phyloP scores from a whole-genome alignment of 1,139 yeast genomes.

The Suhomyces chickasaworum region DNA sequence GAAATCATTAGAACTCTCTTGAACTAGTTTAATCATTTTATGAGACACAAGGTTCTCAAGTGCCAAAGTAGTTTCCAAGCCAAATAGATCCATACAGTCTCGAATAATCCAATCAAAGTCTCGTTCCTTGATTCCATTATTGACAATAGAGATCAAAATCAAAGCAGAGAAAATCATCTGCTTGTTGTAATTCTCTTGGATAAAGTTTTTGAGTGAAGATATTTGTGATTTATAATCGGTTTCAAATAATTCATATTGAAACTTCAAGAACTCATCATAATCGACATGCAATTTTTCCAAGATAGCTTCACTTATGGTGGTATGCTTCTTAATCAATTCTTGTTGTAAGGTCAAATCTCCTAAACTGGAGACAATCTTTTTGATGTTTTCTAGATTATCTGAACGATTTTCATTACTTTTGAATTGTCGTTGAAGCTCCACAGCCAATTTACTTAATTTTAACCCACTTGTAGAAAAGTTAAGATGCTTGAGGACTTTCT shows the following conservation, averaged over 20 bases:
- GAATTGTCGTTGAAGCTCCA: slow-evolving; percentile 67
- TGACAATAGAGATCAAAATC: slow-evolving; percentile 56
- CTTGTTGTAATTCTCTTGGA: slow-evolving; percentile 31
- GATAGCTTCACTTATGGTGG: slow-evolving; percentile 70
- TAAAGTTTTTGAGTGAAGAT: slow-evolving; percentile 48
- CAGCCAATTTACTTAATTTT: slow-evolving; percentile 69
- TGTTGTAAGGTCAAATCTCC: slow-evolving; percentile 71
- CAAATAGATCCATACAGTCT: slow-evolving; percentile 60
- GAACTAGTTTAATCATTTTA: slow-evolving; percentile 29
- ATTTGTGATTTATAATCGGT: slow-evolving; percentile 57
- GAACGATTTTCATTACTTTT: slow-evolving; percentile 55
- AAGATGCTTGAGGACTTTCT: slow-evolving; percentile 53
- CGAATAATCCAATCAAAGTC: slow-evolving; percentile 54
- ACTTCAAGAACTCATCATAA: slow-evolving; percentile 59
- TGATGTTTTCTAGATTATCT: slow-evolving; percentile 64
- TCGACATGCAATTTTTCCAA: slow-evolving; percentile 52
- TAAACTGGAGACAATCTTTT: slow-evolving; percentile 68
- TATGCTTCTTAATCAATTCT: slow-evolving; percentile 70
- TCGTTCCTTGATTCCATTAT: slow-evolving; percentile 64
- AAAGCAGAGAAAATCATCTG: slow-evolving; percentile 52
- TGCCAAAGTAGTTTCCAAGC: slow-evolving; percentile 46
- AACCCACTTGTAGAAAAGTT: slow-evolving; percentile 85
- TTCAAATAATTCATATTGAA: slow-evolving; percentile 74
- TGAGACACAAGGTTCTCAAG: slow-evolving; percentile 31
- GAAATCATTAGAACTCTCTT: slow-evolving; percentile 30